These are phyloP conservation scores for Lachnum nothofagi DNA, from an alignment of 2,329 filamentous ascomycete genomes.

Conservation along the genomic window DNA sequence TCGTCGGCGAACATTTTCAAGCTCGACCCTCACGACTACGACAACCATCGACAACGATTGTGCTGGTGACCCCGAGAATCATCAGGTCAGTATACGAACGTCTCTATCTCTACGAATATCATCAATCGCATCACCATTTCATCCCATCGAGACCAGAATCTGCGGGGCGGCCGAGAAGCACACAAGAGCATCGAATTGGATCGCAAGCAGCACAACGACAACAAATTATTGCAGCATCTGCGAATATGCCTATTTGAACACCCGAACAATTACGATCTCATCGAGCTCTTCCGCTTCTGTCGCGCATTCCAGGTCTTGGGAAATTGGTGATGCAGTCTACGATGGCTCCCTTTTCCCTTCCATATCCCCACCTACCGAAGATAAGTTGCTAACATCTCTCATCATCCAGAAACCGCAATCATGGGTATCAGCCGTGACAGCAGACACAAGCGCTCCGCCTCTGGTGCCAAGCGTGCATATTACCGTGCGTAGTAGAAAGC, in stretches of 20 bases:
- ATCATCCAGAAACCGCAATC: constrained; percentile 64
- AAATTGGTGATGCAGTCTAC: neutral
- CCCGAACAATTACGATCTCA: too few relatives aligned
- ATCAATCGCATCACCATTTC: neutral
- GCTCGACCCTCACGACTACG: neutral
- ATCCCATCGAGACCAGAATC: constrained; percentile 12
- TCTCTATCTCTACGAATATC: neutral
- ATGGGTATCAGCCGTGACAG: constrained; percentile 99
- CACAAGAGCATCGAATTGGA: neutral
- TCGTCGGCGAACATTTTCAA: neutral
- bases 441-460: constrained; percentile 99
- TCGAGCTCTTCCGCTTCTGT: too few relatives aligned
- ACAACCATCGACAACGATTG: constrained; percentile 36
- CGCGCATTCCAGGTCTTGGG: too few relatives aligned
- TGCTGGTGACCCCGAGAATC: constrained; percentile 44
- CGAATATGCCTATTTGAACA: constrained; percentile 2
- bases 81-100: constrained; percentile 42
- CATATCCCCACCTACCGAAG: neutral
- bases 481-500: constrained; percentile 75
- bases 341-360: neutral
- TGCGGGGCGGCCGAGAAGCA: constrained; percentile 1
- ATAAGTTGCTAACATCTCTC: constrained; percentile 27
- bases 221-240: constrained; percentile 1
- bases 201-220: constrained; percentile 1
- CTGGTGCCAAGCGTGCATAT: constrained; percentile 94